phyloP scores from a whole-genome alignment of 179 eudicot genomes.

The Monotropa hypopitys region DNA sequence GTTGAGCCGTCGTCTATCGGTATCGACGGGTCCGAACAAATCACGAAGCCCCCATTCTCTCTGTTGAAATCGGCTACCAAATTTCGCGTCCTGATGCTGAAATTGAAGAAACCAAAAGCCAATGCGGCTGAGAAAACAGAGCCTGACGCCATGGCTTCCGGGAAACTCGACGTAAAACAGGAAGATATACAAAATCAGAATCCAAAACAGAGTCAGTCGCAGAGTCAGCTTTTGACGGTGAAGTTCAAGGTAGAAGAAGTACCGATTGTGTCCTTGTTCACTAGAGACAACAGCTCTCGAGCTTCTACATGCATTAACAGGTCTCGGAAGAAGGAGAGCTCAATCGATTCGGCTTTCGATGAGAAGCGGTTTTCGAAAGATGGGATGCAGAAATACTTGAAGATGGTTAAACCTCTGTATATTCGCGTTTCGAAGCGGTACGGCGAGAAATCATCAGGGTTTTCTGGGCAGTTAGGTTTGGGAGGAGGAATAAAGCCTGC shows the following conservation, averaged over 20 bases:
- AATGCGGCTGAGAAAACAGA: neutral
- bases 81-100: conserved; percentile 45
- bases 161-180: conserved; percentile 9
- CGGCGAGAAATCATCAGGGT: conserved; percentile 22
- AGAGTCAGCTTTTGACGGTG: conserved; percentile 31
- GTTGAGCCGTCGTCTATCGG: conserved; percentile 5
- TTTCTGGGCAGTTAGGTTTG: conserved; percentile 18
- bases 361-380: conserved; percentile 44
- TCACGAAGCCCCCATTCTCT: conserved; percentile 18
- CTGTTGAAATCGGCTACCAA: conserved; percentile 30
- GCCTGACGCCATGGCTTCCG: neutral
- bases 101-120: conserved; percentile 39
- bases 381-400: conserved; percentile 50
- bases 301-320: neutral
- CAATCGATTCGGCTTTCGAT: conserved; percentile 7
- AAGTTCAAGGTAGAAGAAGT: conserved; percentile 46
- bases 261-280: conserved; percentile 52
- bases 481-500: conserved; percentile 7
- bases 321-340: conserved; percentile 2
- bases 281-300: conserved; percentile 35
- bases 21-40: conserved; percentile 21
- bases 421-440: conserved; percentile 48
- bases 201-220: neutral
- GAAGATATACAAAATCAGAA: neutral
- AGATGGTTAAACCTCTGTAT: conserved; percentile 60